Percentiles rank a stretch among this genome's conserved stretches.
Conservation (phyloP, 495 filamentous ascomycete species). For the Letharia columbiana region DNA sequence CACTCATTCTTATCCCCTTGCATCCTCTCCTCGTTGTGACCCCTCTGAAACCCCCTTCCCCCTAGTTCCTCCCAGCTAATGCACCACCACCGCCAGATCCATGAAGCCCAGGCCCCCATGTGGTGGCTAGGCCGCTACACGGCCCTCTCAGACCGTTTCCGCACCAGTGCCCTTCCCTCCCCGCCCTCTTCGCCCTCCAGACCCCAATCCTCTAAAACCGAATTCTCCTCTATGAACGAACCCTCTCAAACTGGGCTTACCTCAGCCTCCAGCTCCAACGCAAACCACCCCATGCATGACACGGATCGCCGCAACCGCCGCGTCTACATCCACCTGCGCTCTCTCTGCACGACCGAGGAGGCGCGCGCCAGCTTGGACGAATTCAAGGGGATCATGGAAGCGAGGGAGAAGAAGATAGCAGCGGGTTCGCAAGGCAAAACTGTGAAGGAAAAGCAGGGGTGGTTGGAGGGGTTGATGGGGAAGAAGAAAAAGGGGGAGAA, state of each 20-base stretch:
- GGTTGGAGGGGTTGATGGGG: slow-evolving; percentile 19
- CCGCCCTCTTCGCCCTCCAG: slow-evolving; percentile 19
- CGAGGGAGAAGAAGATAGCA: slow-evolving; percentile 20
- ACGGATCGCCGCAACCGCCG: slow-evolving; percentile 37
- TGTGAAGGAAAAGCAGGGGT: slow-evolving; percentile 20
- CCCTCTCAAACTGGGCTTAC: slow-evolving; percentile 18
- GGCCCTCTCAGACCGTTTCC: slow-evolving; percentile 44
- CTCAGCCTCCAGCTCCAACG: slow-evolving; percentile 21
- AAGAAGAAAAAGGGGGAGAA: slow-evolving; percentile 18
- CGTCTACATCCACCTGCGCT: slow-evolving; percentile 41
- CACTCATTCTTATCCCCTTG: neutral
- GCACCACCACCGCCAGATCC: slow-evolving; percentile 22
- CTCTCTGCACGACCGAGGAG: slow-evolving; percentile 40
- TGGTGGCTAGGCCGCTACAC: slow-evolving; percentile 53
- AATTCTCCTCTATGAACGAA: slow-evolving; percentile 17
- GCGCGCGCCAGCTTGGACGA: slow-evolving; percentile 39
- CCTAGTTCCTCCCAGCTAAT: slow-evolving; percentile 1
- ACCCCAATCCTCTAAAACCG: slow-evolving; percentile 18
- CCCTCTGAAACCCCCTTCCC: neutral
- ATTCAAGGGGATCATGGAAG: slow-evolving; percentile 19
- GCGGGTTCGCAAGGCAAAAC: neutral
- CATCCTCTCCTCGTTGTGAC: neutral
- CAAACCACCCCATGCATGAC: slow-evolving; percentile 27
- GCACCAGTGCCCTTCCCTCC: slow-evolving; percentile 33
- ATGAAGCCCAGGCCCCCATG: slow-evolving; percentile 18